Evolutionary conservation across 352 stramenopile genomes (phyloP).

Genomic region (Phytophthora boehmeriae): DNA sequence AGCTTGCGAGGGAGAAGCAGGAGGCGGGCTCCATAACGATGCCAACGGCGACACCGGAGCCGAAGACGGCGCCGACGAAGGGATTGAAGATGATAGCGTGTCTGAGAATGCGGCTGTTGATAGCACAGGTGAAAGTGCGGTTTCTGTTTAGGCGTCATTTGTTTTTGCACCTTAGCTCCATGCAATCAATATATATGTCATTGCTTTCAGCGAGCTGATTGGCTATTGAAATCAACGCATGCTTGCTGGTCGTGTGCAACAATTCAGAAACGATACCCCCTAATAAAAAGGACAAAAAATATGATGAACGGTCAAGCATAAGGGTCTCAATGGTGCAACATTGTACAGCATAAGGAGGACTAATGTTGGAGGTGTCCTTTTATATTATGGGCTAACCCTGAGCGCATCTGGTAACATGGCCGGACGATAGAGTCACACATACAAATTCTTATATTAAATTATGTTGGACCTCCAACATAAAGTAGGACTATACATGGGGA

Average conservation of each 20-base stretch:
- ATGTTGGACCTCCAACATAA: constrained; percentile 21
- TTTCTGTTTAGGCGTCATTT: no score
- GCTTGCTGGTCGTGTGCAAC: constrained; percentile 7
- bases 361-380: constrained; percentile 7
- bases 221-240: not conserved
- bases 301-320: constrained; percentile 11
- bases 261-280: not conserved
- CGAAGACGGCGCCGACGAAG: no score
- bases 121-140: no score
- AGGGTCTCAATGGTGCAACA: not conserved
- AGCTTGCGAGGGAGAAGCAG: no score
- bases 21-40: not conserved
- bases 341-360: not conserved
- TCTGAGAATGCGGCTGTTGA: no score
- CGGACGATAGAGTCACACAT: not conserved
- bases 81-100: no score
- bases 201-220: no score
- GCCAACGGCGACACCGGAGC: not conserved
- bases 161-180: no score
- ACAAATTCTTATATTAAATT: constrained; percentile 19
- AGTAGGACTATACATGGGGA: constrained; percentile 6
- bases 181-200: no score
- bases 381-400: not conserved
- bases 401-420: not conserved
- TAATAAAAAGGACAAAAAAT: constrained; percentile 4